Evolutionary conservation across 108 stramenopile species (phyloP), one percentile per base, ranked within the genome.

Genomic region (Nitzschia putrida): DNA sequence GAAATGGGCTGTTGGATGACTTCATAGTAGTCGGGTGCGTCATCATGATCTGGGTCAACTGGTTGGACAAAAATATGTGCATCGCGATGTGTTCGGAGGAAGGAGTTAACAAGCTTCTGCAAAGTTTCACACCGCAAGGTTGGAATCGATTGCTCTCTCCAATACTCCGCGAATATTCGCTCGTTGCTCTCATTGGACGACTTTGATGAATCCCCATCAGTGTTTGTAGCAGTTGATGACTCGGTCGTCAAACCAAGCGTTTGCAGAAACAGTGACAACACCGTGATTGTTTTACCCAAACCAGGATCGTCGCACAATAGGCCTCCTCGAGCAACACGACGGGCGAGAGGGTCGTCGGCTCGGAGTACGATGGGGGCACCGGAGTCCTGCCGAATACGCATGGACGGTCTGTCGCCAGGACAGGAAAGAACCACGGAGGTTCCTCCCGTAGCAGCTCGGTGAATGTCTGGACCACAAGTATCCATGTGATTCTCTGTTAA

Each of bases 211-310:
- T 21, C 37, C 38, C 14, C 38, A 2, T 3, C 59, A 3, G 59
- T 8, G 38, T 34, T 26, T 37, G n/a, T 38, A 37, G n/a, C 26
- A n/a, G 18, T 0, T 61, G 47, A 50, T 52, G 52, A 25, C 40
- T 87, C 71, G 0, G 85, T 82, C 2, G 72, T 66, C 3, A 85
- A 61, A 3, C 93, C 93, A 25, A 83, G 54, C 8, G 87, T 85
- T 66, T 87, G 89, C 1, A 91, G 74, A 49, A 95, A 76, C 13
- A 95, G 64, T 22, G 88, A 85, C 0, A 95, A 63, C 0, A 92
- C 83, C 0, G 93, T 91, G 23, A 94, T 87, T 18, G 93, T 91
- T 63, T 95, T 95, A 6, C 94, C 77, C 14, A 88, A 74, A 14
- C 83, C 83, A 22, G 94, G 94, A 64, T 92, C 94, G 66, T 95